Base-by-base conservation (phyloP, 148 eudicot genomes). In the Fallopia convolvulus region DNA sequence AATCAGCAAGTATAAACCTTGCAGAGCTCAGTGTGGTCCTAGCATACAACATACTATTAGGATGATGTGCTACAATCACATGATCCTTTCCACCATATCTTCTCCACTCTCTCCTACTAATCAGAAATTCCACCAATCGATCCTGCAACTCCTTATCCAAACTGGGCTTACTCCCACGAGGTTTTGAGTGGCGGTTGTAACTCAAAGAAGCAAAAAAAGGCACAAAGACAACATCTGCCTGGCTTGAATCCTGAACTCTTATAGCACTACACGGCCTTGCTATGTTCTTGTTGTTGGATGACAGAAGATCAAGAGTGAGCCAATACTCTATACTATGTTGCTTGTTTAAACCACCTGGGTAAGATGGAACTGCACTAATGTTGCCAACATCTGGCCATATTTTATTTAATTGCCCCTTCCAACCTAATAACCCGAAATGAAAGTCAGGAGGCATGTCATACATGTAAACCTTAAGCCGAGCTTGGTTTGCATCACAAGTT, bases 281-380 rank as follows among this genome's bases (percentile, higher is more conserved):
- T 63, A 89, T 78, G 77, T 85, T 79, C 70, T 41, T 79, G 71
- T 75, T 50, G 40, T 82, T 79, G 10, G 98, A 96, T 74, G 92
- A 89, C 81, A 93, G 87, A 78, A 96, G 97, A 86, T 96, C 99
- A 79, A 96, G 92, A 78, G 97, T 93, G 75, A 96, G 98, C 97
- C 97, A 96, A 72, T 93, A 96, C 79, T 93, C 99, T 11, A 87
- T 81, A 78, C 99, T 96, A 49, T 96, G 99, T 74, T 96, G 99
- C 80, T 91, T 85, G 83, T 96, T 96, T 65, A 96, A 76, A 18
- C 99, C 99, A 42, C 99, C 99, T 0, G 98, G 99, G 83, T 96
- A 96, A 3, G 80, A 77, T 12, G 99, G 99, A 49, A 93, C 82
- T 47, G 42, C 74, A 80, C 77, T 82, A 12, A 72, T 76, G n/a